phyloP scores from a whole-genome alignment of 257 asterid species.

The Fraxinus americana region DNA sequence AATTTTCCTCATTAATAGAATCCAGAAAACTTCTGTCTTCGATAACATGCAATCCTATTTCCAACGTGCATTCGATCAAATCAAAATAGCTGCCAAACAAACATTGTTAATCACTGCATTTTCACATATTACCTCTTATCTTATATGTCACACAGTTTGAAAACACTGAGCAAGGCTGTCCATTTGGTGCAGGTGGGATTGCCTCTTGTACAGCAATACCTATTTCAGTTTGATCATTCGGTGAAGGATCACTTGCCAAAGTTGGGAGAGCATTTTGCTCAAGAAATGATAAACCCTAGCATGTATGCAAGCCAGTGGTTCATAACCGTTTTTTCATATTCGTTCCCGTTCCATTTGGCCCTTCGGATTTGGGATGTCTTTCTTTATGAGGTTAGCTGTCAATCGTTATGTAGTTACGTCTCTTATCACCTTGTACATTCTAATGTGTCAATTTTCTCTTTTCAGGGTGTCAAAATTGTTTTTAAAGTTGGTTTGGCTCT shows the following conservation, averaged over 20 bases:
- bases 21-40: conserved; percentile 1
- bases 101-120: conserved; percentile 1
- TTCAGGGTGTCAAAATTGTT: conserved; percentile 84
- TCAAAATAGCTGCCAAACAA: background rate
- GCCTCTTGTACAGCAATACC: conserved; percentile 98
- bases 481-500: conserved; percentile 94
- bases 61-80: background rate
- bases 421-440: conserved; percentile 22
- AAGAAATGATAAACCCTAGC: conserved; percentile 96
- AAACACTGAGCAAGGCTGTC: conserved; percentile 22
- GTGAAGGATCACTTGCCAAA: conserved; percentile 74
- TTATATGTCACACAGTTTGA: conserved; percentile 8
- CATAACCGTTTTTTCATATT: conserved; percentile 92
- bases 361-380: conserved; percentile 99
- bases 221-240: conserved; percentile 74
- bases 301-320: conserved; percentile 99
- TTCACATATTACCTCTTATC: background rate
- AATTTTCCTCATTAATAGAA: conserved; percentile 14
- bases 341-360: conserved; percentile 96
- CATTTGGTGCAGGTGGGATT: conserved; percentile 76
- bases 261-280: conserved; percentile 85
- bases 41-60: background rate
- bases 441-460: conserved; percentile 16
- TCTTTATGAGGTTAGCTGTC: conserved; percentile 77
- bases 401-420: conserved; percentile 10